Conservation (phyloP, 2,329 filamentous ascomycete species). For the Fusarium brachygibbosum region DNA sequence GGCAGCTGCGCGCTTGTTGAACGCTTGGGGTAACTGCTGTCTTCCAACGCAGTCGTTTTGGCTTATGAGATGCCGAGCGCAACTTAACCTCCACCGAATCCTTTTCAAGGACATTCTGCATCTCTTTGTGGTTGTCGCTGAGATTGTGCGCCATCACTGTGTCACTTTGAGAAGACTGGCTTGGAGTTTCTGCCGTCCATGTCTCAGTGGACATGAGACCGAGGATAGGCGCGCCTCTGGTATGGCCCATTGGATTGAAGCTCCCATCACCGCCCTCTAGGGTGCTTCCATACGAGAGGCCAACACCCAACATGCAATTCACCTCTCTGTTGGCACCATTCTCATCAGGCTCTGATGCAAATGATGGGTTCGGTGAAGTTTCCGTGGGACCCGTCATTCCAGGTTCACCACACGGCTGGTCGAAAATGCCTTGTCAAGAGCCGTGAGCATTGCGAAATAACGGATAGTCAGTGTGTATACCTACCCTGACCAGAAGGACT, state of each 20-base stretch:
- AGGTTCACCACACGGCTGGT: not conserved
- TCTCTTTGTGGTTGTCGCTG: not conserved
- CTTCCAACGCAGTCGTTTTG: not conserved
- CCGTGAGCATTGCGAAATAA: not conserved
- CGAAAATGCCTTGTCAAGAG: not conserved
- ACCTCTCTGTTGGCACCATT: not conserved
- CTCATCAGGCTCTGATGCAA: not conserved
- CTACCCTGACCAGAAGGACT: not conserved
- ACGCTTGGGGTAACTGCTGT: not conserved
- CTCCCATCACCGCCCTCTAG: not conserved
- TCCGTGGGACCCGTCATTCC: fast-evolving
- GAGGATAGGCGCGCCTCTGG: not conserved
- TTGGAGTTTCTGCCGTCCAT: not conserved
- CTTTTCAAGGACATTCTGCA: fast-evolving
- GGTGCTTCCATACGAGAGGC: not conserved
- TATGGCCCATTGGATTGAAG: not conserved
- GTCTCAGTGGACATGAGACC: not conserved
- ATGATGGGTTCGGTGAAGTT: not conserved
- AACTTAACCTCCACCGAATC: not conserved
- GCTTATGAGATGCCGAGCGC: not conserved
- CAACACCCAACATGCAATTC: not conserved
- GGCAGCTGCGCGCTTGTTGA: not conserved
- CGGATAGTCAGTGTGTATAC: not conserved
- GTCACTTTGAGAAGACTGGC: not conserved
- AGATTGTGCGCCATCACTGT: not conserved